Evolutionary conservation across 306 rosid genomes (phyloP), one percentile per base, ranked within the genome.

Genomic region (Fagus sylvatica): DNA sequence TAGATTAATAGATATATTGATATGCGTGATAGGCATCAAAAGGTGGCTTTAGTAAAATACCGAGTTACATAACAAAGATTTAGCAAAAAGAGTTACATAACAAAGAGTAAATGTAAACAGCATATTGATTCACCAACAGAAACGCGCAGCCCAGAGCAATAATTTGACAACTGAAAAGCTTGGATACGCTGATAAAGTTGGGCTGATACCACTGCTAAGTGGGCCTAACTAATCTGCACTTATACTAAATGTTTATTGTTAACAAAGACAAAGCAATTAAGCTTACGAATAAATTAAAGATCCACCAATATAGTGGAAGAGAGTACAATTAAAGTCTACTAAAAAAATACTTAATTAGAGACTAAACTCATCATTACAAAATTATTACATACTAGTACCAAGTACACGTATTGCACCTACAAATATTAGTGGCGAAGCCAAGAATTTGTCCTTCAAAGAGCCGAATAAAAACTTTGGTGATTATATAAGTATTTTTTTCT

Each of bases 161-260:
- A 78, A 85, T 76, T 57, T 49, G 51, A 59, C 32, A 19, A 74
- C 53, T 12, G 28, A 57, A 59, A 70, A 16, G 42, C 64, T 34
- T 33, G 76, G 53, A 80, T 34, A 74, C 53, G 60, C 74, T 39
- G 33, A 73, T 72, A 76, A 73, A 79, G 71, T 17, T 32, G 41
- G 80, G 78, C 71, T 65, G 57, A 71, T 74, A 75, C 37, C 64
- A 51, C 65, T 54, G 77, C 69, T 33, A 40, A 74, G 82, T 81
- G 84, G 76, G 72, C 79, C 83, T 84, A 81, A 75, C 78, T 81
- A 68, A 78, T 78, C 32, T 40, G 41, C 85, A 78, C 85, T 83
- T 61, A 65, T 7, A 53, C 69, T 40, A 51, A 49, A 39, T 78
- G 53, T 75, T 74, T 53, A 22, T 78, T 40, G 33, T 72, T 71